A percentile compares a stretch with the other conserved stretches of the same genome.
Evolutionary conservation across 2,329 filamentous ascomycete species (phyloP).

Genomic region (Claviceps capensis): DNA sequence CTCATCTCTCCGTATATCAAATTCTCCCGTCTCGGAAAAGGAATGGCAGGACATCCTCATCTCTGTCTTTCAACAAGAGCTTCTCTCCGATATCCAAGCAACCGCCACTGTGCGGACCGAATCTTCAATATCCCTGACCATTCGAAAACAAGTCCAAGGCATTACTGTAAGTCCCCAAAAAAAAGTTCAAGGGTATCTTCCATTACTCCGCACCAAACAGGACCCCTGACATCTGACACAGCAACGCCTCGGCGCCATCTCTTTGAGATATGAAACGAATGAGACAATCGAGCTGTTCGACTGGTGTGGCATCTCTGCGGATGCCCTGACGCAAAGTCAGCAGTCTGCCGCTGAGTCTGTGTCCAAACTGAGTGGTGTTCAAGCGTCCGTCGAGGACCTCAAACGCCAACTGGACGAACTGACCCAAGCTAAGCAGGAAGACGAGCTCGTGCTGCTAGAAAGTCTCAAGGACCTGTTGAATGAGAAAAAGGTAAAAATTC

Average conservation of each 20-base stretch:
- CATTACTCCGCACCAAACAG: not conserved
- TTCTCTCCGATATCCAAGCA: conserved; percentile 40
- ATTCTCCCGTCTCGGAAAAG: conserved; percentile 39
- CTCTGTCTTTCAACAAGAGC: conserved; percentile 39
- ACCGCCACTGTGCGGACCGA: conserved; percentile 43
- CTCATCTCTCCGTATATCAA: conserved; percentile 37
- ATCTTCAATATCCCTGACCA: conserved; percentile 41
- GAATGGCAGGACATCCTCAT: conserved; percentile 55
- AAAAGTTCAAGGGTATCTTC: not conserved
- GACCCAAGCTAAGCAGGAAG: conserved; percentile 47
- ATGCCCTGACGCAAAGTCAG: conserved; percentile 31
- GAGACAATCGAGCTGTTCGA: conserved; percentile 52
- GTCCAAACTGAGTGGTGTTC: conserved; percentile 31
- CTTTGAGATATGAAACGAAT: conserved; percentile 38
- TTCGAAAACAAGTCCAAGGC: conserved; percentile 52
- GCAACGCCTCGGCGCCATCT: conserved; percentile 57
- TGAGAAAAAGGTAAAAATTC: conserved; percentile 67
- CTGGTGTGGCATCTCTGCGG: conserved; percentile 51
- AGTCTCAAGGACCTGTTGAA: conserved; percentile 62
- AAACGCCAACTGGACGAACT: conserved; percentile 53
- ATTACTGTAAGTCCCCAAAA: conserved; percentile 42
- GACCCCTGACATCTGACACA: conserved; percentile 17
- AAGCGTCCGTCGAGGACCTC: conserved; percentile 43
- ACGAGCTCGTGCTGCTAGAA: conserved; percentile 52
- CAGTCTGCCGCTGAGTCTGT: conserved; percentile 28